phyloP scores from a whole-genome alignment of 768 basidiomycete genomes.

The Mycena belliarum region DNA sequence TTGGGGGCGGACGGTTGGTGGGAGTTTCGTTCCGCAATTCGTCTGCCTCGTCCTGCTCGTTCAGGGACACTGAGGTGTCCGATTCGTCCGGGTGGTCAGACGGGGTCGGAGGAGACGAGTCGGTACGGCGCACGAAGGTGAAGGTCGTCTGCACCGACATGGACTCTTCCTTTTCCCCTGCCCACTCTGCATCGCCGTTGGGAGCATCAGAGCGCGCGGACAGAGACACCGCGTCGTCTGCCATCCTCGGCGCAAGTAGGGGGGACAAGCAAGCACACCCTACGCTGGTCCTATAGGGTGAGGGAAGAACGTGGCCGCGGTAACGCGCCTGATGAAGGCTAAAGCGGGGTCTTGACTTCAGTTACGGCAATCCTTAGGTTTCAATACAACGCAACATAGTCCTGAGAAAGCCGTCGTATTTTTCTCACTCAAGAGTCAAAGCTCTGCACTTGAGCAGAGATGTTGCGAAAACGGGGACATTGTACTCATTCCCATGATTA shows the following conservation, averaged over 20 bases:
- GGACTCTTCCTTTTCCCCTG: not conserved
- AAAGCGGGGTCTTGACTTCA: no score
- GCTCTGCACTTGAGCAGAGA: no score
- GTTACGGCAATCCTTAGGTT: no score
- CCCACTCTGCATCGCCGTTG: slow-evolving; percentile 7
- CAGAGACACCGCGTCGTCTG: not conserved
- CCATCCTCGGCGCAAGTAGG: not conserved
- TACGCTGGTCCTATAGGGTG: not conserved
- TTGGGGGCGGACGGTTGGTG: slow-evolving; percentile 13
- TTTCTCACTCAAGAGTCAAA: no score
- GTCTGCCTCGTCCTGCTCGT: slow-evolving; percentile 22
- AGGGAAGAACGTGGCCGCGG: not conserved
- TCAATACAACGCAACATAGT: no score
- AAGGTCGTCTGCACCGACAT: slow-evolving; percentile 2
- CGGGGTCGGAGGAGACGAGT: slow-evolving; percentile 11
- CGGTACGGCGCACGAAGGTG: slow-evolving; percentile 13
- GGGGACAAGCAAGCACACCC: not conserved
- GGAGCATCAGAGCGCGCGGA: not conserved
- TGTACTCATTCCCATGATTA: no score
- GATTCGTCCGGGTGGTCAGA: slow-evolving; percentile 47
- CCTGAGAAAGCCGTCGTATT: no score
- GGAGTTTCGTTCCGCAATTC: slow-evolving; percentile 26
- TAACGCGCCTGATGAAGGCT: no score
- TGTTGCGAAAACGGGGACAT: no score
- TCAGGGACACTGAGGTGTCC: slow-evolving; percentile 14